phyloP scores from a whole-genome alignment of 2,329 filamentous ascomycete genomes.

The Sclerotiophoma versabilis region DNA sequence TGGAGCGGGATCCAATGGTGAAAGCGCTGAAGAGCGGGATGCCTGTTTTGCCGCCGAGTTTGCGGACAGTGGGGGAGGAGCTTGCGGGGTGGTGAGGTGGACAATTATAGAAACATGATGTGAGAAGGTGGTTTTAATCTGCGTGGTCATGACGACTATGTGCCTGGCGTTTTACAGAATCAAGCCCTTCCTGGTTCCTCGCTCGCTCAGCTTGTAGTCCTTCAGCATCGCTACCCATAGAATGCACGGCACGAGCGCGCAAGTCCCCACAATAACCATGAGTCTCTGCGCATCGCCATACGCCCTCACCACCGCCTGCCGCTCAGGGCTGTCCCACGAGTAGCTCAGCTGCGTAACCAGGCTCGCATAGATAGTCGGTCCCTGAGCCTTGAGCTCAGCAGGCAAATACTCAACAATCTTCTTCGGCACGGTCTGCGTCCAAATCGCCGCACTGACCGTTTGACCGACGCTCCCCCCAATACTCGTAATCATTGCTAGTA shows the following conservation, averaged over 20 bases:
- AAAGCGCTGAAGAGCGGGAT: conserved; percentile 41
- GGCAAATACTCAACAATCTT: conserved; percentile 28
- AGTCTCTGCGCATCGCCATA: conserved; percentile 41
- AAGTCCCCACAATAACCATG: conserved; percentile 41
- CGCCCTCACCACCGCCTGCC: conserved; percentile 48
- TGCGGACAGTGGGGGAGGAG: conserved; percentile 34
- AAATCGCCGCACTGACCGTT: conserved; percentile 67
- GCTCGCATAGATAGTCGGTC: conserved; percentile 43
- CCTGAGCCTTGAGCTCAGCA: conserved; percentile 11
- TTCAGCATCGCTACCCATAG: conserved; percentile 31
- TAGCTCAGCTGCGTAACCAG: conserved; percentile 63
- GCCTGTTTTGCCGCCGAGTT: conserved; percentile 38
- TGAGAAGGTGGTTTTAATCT: background rate
- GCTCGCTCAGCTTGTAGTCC: conserved; percentile 27
- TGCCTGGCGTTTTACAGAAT: background rate
- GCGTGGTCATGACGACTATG: background rate
- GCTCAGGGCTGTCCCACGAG: conserved; percentile 54
- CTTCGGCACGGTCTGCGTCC: conserved; percentile 63
- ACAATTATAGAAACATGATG: no score
- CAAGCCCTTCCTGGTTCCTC: conserved; percentile 10
- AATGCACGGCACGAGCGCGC: conserved; percentile 32
- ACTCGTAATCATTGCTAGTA: conserved; percentile 63
- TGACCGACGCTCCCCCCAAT: conserved; percentile 55
- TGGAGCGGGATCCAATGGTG: conserved; percentile 38
- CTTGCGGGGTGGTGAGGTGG: conserved; percentile 36